Evolutionary conservation across 495 filamentous ascomycete genomes (phyloP).

Genomic region (Jackrogersella minutella): DNA sequence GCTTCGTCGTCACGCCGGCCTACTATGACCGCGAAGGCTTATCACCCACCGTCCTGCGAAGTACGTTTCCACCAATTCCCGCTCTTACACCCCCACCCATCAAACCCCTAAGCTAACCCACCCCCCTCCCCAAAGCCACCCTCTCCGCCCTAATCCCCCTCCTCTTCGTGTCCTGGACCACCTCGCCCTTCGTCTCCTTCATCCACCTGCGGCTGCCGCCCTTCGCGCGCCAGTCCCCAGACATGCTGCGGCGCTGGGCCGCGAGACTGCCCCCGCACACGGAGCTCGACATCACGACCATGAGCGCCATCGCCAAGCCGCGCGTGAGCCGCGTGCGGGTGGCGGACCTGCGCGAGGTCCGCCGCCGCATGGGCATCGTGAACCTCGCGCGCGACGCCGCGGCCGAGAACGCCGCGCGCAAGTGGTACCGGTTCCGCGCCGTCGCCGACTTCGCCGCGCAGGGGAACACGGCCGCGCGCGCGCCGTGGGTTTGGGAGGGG

Average conservation of each 20-base stretch:
- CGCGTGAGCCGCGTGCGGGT: slow-evolving; percentile 56
- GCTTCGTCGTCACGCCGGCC: slow-evolving; percentile 65
- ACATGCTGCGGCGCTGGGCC: slow-evolving; percentile 70
- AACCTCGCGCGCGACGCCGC: slow-evolving; percentile 58
- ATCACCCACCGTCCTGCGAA: slow-evolving; percentile 33
- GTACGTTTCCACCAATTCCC: slow-evolving; percentile 13
- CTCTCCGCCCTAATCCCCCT: slow-evolving; percentile 70
- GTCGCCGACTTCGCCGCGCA: slow-evolving; percentile 48
- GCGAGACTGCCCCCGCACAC: slow-evolving; percentile 68
- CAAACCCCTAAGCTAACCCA: slow-evolving; percentile 3
- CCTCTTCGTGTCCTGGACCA: slow-evolving; percentile 69
- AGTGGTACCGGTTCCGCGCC: slow-evolving; percentile 50
- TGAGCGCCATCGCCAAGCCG: slow-evolving; percentile 69
- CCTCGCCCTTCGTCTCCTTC: slow-evolving; percentile 74
- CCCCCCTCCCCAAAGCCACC: slow-evolving; percentile 55
- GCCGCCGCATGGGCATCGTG: slow-evolving; percentile 56
- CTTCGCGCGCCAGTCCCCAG: slow-evolving; percentile 73
- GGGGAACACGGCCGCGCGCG: slow-evolving; percentile 14
- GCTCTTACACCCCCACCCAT: background rate
- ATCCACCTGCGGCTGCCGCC: slow-evolving; percentile 73
- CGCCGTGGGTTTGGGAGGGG: slow-evolving; percentile 34
- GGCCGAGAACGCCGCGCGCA: slow-evolving; percentile 33
- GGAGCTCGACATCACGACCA: slow-evolving; percentile 72
- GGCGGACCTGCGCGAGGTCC: slow-evolving; percentile 59
- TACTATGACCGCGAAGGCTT: slow-evolving; percentile 59